Base-by-base conservation (phyloP, 1,284 basidiomycete genomes). In the Mycena sp. region DNA sequence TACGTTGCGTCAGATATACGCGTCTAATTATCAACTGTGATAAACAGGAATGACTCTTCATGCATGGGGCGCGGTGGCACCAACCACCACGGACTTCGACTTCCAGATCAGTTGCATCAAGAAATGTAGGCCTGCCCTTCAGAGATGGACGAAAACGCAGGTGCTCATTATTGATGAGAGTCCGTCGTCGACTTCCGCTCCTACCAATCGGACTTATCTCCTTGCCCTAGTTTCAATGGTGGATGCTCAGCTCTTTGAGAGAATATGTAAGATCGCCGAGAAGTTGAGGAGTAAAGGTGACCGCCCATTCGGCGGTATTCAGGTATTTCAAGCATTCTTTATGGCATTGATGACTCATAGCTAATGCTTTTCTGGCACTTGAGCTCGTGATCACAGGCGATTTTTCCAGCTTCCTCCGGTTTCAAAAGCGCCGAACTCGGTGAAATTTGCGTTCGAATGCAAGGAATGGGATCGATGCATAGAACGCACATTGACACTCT, bases 361-460 rank as follows among this genome's bases (percentile, higher is more conserved):
- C 45, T 4, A 32, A 49, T 17, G 10, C n/a, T 10, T 41, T 38
- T 26, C 21, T 44, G 7, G 7, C 14, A 35, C 50, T 9, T 17
- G 92, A 64, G 61, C 61, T 96, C 61, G 85, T 96, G 56, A 79
- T 94, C n/a, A 92, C 92, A 0, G 93, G 94, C 6, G 93, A 95
- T 75, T 95, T 95, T 94, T 94, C 77, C 94, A 96, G 75, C 81
- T 96, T 1, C 94, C 94, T 0, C 94, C 94, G 0, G 89, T 96
- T 5, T 73, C 72, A 14, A 71, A 71, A 35, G 64, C 56, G 76
- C 92, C 90, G 0, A n/a, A n/a, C 12, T 74, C 79, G 46, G 72
- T 73, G 3, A 70, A 77, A 45, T 94, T 94, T 69, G 89, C 89
- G 1, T 96, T 96, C 71, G 92, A 96, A 72, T 90, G 91, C 14